Percentiles rank a stretch among this genome's conserved stretches.
These are phyloP conservation scores for Protostelium mycophagum DNA, from an alignment of 78 protist species.

Conservation along the genomic window DNA sequence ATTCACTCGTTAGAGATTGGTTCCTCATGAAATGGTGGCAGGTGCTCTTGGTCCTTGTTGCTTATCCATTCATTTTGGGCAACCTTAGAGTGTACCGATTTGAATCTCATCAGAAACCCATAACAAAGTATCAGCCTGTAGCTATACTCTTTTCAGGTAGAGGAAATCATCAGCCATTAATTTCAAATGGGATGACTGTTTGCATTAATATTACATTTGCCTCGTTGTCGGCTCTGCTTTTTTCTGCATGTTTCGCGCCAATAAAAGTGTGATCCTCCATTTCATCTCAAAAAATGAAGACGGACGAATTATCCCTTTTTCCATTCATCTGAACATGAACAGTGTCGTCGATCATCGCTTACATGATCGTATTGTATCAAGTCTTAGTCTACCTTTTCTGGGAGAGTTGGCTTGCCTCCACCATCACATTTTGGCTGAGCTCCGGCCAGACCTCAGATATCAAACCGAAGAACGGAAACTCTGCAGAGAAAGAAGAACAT, in stretches of 20 bases:
- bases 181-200: too few species aligned
- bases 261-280: too few species aligned
- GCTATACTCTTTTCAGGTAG: background rate
- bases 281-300: background rate
- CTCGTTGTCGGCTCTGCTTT: background rate
- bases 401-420: background rate
- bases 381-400: background rate
- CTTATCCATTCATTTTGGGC: background rate
- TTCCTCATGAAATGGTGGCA: background rate
- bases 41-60: background rate
- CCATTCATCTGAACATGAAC: too few species aligned
- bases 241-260: too few species aligned
- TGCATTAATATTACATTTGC: background rate
- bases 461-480: background rate
- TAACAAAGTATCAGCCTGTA: background rate
- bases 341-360: background rate
- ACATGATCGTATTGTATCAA: background rate
- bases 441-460: background rate
- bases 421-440: too few species aligned
- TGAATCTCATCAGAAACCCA: background rate
- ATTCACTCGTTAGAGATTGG: background rate
- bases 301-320: background rate
- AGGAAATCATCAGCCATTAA: too few species aligned
- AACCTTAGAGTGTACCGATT: background rate
- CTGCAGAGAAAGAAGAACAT: background rate